Percentiles rank a stretch among this genome's conserved stretches.
These are phyloP conservation scores for Delonix regia DNA, from an alignment of 306 rosid genomes.

Conservation along the genomic window DNA sequence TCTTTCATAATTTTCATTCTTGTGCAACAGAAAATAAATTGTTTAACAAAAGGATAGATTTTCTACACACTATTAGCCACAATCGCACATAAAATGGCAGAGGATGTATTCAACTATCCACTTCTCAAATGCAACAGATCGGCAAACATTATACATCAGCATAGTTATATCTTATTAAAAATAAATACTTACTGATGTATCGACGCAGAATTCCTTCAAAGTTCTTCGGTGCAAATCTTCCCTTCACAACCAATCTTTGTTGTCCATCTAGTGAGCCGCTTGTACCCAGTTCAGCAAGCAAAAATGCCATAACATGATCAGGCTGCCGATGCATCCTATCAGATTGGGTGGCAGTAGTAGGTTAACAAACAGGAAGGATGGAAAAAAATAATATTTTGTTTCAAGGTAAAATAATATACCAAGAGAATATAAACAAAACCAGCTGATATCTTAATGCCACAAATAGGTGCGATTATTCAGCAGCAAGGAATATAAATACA, in stretches of 20 bases:
- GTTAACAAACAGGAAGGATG: background rate
- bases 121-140: background rate
- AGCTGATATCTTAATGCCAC: background rate
- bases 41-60: background rate
- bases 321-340: slow-evolving; percentile 92
- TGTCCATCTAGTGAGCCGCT: slow-evolving; percentile 97
- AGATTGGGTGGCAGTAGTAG: slow-evolving; percentile 12
- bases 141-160: background rate
- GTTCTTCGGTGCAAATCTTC: slow-evolving; percentile 93
- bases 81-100: background rate
- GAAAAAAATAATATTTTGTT: background rate
- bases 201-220: slow-evolving; percentile 94
- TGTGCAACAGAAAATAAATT: background rate
- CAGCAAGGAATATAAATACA: background rate
- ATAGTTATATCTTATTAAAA: background rate
- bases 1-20: background rate
- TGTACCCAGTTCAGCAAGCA: slow-evolving; percentile 95
- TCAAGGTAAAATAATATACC: background rate
- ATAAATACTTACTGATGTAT: slow-evolving; percentile 76
- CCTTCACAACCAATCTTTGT: slow-evolving; percentile 91
- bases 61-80: background rate
- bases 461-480: background rate
- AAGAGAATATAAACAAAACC: no score
- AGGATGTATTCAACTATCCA: background rate
- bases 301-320: slow-evolving; percentile 90